Base-by-base conservation (phyloP, 495 filamentous ascomycete species). In the Xylaria curta region DNA sequence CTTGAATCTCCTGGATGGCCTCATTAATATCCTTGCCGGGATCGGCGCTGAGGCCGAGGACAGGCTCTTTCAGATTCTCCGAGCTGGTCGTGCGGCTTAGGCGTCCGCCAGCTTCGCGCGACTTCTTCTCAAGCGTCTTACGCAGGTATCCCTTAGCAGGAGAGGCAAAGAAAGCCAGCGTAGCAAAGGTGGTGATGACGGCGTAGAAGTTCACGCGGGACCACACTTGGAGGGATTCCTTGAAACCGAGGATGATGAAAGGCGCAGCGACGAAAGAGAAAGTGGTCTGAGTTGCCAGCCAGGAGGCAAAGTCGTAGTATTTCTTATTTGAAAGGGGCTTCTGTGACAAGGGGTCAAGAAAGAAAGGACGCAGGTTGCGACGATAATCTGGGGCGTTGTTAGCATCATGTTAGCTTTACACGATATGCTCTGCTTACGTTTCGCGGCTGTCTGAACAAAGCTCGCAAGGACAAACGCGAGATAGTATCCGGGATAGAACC, bases 401-500 rank as follows among this genome's bases (percentile, higher is more conserved):
- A 71, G 42, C 26, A 53, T 53, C 28, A 42, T 49, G 40, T 5
- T 40, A 62, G 2, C 33, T 24, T 24, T 10, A 36, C 31, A 28
- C n/a, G 15, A 21, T 24, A 26, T 33, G 21, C 26, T 53, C 66
- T 42, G 81, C 89, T 72, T 87, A 97, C 95, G 93, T 85, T 99
- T 99, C 12, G 97, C 97, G 38, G 91, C 91, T 3, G 93, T 97
- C 80, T 99, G 96, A 49, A 97, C 86, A 73, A 99, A 93, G 24
- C 92, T 92, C 2, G 93, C 96, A 24, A 97, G 86, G 64, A 98
- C 81, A 72, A 99, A 99, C 10, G 93, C 86, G 61, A 99, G 79
- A 80, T 99, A 98, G 80, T 99, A 99, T 6, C 96, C 96, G 0
- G 97, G 96, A 73, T 96, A 96, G 83, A 98, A 98, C 21, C 96